Conservation (phyloP, 75 land plant genomes). For the Pinus tabuliformis region DNA sequence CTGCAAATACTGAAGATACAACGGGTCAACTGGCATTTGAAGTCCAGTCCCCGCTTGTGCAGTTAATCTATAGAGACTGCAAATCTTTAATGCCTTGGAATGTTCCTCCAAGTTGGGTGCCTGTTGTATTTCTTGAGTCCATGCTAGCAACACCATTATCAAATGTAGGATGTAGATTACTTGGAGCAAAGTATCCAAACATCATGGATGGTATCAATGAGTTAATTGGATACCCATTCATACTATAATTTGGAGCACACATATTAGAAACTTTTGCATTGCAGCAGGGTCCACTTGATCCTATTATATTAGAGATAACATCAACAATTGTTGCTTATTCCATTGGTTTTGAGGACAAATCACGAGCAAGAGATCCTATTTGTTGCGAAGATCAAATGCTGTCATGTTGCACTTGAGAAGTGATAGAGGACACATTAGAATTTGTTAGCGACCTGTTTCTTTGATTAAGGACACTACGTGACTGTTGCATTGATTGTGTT, state of each 20-base stretch:
- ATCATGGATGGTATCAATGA: conserved; percentile 57
- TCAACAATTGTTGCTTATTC: conserved; percentile 38
- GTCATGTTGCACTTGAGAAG: conserved; percentile 8
- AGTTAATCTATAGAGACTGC: conserved; percentile 38
- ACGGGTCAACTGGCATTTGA: conserved; percentile 51
- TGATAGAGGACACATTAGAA: conserved; percentile 2
- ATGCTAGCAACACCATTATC: conserved; percentile 42
- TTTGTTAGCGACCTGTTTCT: conserved; percentile 16
- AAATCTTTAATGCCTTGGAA: conserved; percentile 30
- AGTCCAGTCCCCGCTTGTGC: conserved; percentile 33
- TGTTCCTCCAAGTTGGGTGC: conserved; percentile 33
- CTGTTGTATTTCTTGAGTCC: conserved; percentile 41
- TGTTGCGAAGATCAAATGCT: background rate
- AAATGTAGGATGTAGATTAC: conserved; percentile 43
- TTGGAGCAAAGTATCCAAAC: conserved; percentile 41
- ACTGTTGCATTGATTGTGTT: conserved; percentile 7
- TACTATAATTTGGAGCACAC: conserved; percentile 40
- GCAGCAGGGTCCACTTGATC: conserved; percentile 34
- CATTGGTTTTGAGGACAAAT: conserved; percentile 20
- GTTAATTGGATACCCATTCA: conserved; percentile 50
- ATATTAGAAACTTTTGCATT: conserved; percentile 27
- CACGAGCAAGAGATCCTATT: background rate
- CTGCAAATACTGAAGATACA: conserved; percentile 46
- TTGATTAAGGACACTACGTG: conserved; percentile 14
- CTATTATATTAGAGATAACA: conserved; percentile 28